These are phyloP conservation scores for Penicillium sclerotigenum DNA, from an alignment of 2,329 filamentous ascomycete species.

Conservation along the genomic window DNA sequence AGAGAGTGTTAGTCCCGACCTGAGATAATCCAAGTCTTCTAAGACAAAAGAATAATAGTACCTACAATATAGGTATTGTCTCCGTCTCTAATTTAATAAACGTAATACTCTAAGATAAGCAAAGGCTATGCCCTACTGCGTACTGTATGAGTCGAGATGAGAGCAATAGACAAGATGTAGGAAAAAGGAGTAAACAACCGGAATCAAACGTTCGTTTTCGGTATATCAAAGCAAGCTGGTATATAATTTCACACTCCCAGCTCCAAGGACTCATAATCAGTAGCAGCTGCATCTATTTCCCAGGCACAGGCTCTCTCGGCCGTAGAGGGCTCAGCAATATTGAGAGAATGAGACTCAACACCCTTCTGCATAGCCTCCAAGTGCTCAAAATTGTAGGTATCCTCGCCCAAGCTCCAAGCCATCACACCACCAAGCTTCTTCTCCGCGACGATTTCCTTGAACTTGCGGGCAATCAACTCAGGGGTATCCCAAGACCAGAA, in stretches of 20 bases:
- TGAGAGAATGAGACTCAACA: conserved; percentile 9
- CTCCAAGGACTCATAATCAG: background rate
- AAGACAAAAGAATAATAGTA: background rate
- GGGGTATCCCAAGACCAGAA: conserved; percentile 76
- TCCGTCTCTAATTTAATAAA: background rate
- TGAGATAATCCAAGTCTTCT: background rate
- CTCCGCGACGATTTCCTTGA: conserved; percentile 56
- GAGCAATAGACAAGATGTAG: background rate
- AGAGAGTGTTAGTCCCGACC: too few relatives aligned
- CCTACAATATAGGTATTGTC: too few relatives aligned
- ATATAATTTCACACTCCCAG: background rate
- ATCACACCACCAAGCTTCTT: conserved; percentile 66
- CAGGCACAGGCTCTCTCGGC: background rate
- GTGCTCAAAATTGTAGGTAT: conserved; percentile 48
- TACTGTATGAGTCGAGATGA: too few relatives aligned
- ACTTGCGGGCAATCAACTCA: conserved; percentile 59
- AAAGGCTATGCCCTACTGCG: background rate
- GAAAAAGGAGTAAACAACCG: too few relatives aligned
- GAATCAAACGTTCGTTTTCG: background rate
- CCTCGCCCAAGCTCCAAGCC: conserved; percentile 72
- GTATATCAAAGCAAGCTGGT: background rate
- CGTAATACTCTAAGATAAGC: background rate
- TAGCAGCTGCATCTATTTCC: too few relatives aligned
- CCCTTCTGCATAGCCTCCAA: conserved; percentile 44
- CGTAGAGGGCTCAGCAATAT: too few relatives aligned